Percentiles rank a stretch among this genome's conserved stretches.
phyloP scores from a whole-genome alignment of 192 early-diverging fungal genomes.

The Blastocladiella britannica region DNA sequence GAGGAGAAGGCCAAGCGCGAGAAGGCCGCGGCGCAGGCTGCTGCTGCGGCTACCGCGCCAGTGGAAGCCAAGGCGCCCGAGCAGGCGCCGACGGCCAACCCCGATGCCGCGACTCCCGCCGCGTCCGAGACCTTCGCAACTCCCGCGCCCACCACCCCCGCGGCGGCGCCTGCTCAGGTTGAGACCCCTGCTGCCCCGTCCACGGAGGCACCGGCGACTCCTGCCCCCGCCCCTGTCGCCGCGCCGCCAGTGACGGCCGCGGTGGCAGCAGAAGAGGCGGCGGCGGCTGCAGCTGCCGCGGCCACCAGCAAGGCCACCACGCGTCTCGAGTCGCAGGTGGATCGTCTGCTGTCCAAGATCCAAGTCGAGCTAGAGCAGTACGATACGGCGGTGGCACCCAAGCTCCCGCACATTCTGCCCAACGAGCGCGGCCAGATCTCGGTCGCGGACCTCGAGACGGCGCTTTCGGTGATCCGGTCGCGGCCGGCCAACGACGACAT shows the following conservation, averaged over 20 bases:
- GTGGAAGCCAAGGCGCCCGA: background rate
- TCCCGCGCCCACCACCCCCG: conserved; percentile 1
- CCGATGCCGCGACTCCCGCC: background rate
- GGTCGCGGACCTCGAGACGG: conserved; percentile 42
- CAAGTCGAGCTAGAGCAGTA: conserved; percentile 46
- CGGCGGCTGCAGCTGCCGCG: too few relatives aligned
- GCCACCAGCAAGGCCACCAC: conserved; percentile 30
- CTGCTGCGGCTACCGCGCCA: background rate
- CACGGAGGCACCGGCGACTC: conserved; percentile 2
- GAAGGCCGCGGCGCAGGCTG: background rate
- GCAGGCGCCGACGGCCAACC: background rate
- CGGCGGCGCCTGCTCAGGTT: too few relatives aligned
- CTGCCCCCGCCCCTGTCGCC: background rate
- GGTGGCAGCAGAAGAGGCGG: conserved; percentile 16
- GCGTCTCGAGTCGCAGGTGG: conserved; percentile 40
- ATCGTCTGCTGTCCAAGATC: conserved; percentile 59
- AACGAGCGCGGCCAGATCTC: conserved; percentile 43
- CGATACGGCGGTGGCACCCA: conserved; percentile 39
- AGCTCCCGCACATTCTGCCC: conserved; percentile 40
- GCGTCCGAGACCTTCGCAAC: background rate
- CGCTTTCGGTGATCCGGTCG: conserved; percentile 39
- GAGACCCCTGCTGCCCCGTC: conserved; percentile 2
- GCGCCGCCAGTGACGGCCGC: background rate
- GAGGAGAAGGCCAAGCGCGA: conserved; percentile 13
- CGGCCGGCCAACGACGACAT: conserved; percentile 36